These are phyloP conservation scores for Pseudogymnoascus sp. DNA, from an alignment of 2,329 filamentous ascomycete species.

Conservation along the genomic window DNA sequence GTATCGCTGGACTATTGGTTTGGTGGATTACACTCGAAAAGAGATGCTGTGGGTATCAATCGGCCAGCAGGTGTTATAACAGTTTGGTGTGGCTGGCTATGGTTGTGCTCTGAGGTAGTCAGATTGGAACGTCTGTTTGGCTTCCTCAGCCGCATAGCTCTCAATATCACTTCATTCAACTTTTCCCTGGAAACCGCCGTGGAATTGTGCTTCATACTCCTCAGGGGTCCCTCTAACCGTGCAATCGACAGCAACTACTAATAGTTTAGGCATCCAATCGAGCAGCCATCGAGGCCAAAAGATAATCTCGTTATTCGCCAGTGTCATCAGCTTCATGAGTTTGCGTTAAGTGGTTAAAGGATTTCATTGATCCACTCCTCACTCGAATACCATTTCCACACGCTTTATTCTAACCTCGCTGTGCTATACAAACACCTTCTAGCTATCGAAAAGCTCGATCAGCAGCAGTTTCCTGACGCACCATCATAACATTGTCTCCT, in stretches of 20 bases:
- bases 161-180: constrained; percentile 11
- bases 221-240: neutral
- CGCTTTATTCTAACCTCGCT: neutral
- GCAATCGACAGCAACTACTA: neutral
- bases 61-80: constrained; percentile 6
- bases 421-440: neutral
- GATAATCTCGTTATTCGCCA: neutral
- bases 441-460: neutral
- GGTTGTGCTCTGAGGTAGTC: constrained; percentile 5
- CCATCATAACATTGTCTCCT: neutral
- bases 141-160: constrained; percentile 7
- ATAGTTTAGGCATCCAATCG: neutral
- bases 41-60: neutral
- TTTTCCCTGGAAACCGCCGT: neutral
- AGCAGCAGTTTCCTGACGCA: neutral
- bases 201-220: neutral
- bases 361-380: neutral
- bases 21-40: constrained; percentile 7
- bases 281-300: neutral
- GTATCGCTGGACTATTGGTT: constrained; percentile 10
- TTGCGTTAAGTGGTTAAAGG: neutral
- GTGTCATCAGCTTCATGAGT: neutral
- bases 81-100: constrained; percentile 7
- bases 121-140: constrained; percentile 10
- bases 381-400: neutral